Base-by-base conservation (phyloP, 2,329 filamentous ascomycete species). In the Trichoderma sp. region DNA sequence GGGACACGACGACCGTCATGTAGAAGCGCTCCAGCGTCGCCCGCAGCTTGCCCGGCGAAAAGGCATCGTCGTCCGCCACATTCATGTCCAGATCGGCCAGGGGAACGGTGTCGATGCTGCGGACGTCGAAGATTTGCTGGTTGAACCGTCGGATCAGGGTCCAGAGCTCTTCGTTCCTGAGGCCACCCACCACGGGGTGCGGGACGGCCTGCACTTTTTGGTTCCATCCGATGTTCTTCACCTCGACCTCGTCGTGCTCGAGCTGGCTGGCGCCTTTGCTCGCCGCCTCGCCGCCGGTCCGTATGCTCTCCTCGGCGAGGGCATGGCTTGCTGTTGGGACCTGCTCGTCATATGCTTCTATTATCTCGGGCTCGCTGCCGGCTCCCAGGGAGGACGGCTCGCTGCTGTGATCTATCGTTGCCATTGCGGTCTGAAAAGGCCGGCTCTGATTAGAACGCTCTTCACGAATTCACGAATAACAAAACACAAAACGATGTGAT, bases 21-120 rank as follows among this genome's bases (percentile, higher is more conserved):
- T 96, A 96, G 12, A 95, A 79, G 15, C 92, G 83, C 76, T 96
- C 92, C 4, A 95, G 74, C 61, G 90, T 92, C 2, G 88, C 86
- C 12, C 92, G 84, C 51, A 96, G 79, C 77, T 95, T 95, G 72
- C 95, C 91, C 0, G 92, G 91, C 0, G 90, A 91, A 74, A 95
- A 95, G 65, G 93, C 90, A 69, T 95, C 91, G 62, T 94, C 88
- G 45, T 93, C 89, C 5, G 91, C 88, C 64, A 92, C 89, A 70
- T 93, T 92, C 66, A 96, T 82, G 74, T 96, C 92, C 44, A 96
- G 79, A 15, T 87, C 86, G 6, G 89, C 90, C 1, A 90, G 83
- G 0, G 77, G 77, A 0, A 72, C 66, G 44, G 77, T 71, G 0
- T 75, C 70, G 9, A 88, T 85, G 30, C 89, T 86, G 74, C 90